Conservation (phyloP, 345 rosid species). For the Salix exigua region DNA sequence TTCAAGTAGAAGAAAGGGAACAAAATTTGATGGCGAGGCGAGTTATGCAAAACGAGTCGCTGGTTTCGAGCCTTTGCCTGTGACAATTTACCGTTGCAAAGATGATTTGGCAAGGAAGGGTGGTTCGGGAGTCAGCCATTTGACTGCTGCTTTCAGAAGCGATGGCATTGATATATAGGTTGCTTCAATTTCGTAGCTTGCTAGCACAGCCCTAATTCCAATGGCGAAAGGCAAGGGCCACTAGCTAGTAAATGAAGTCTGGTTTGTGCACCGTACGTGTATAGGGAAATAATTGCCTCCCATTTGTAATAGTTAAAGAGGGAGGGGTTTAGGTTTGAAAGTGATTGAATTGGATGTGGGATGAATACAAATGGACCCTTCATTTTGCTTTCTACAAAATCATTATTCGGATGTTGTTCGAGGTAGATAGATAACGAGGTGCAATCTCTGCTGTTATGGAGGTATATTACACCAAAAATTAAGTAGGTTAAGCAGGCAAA, state of each 20-base stretch:
- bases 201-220: no score
- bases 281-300: background rate
- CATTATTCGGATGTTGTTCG: no score
- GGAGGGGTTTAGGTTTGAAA: background rate
- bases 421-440: no score
- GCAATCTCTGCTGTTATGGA: no score
- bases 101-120: conserved; percentile 4
- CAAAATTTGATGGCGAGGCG: background rate
- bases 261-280: background rate
- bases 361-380: background rate
- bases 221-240: no score
- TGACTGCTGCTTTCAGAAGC: conserved; percentile 29
- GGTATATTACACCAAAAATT: no score
- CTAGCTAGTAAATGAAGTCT: no score
- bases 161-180: background rate
- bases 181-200: background rate
- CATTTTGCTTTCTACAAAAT: background rate
- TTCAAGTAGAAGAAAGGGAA: background rate
- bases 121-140: conserved; percentile 31
- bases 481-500: no score
- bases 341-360: background rate
- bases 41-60: conserved; percentile 1
- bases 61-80: conserved; percentile 27
- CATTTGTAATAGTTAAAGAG: background rate
- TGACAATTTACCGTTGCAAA: conserved; percentile 19